These are phyloP conservation scores for Aureobasidium sp. DNA, from an alignment of 2,329 filamentous ascomycete genomes.

Conservation along the genomic window DNA sequence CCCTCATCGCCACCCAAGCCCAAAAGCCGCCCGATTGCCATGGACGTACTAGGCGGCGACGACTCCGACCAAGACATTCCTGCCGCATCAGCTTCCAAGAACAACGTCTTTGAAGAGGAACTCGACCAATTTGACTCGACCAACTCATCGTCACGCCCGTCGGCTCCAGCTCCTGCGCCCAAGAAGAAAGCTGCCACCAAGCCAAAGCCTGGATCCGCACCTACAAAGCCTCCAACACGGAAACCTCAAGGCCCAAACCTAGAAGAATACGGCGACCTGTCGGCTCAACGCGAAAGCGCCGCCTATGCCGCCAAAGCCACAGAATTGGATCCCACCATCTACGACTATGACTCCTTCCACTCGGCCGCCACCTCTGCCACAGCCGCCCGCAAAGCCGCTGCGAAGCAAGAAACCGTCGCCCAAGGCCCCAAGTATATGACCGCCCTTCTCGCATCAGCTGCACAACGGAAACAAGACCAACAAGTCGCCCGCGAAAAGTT, in stretches of 20 bases:
- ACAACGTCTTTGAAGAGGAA: conserved; percentile 41
- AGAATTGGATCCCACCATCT: conserved; percentile 64
- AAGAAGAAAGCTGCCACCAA: conserved; percentile 24
- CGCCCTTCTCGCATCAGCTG: conserved; percentile 64
- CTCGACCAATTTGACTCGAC: conserved; percentile 51
- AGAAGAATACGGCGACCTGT: conserved; percentile 55
- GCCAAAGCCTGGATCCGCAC: conserved; percentile 20
- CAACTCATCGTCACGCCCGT: conserved; percentile 24
- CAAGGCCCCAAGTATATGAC: conserved; percentile 73
- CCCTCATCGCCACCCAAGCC: conserved; percentile 20
- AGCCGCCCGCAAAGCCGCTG: conserved; percentile 48
- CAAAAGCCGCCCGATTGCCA: conserved; percentile 25
- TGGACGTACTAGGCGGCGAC: conserved; percentile 40
- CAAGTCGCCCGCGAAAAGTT: conserved; percentile 74
- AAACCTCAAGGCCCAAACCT: conserved; percentile 25
- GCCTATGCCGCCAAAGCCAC: conserved; percentile 59
- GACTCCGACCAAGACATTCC: conserved; percentile 55
- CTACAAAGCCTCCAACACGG: conserved; percentile 35
- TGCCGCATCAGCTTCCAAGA: conserved; percentile 32
- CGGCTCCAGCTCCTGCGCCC: conserved; percentile 27
- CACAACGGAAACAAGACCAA: conserved; percentile 69
- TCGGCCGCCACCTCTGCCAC: conserved; percentile 63
- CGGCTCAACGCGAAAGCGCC: conserved; percentile 55
- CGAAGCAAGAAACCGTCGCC: conserved; percentile 48
- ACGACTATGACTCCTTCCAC: conserved; percentile 80